These are phyloP conservation scores for Eutrema japonicum DNA, from an alignment of 345 rosid species.

Conservation along the genomic window DNA sequence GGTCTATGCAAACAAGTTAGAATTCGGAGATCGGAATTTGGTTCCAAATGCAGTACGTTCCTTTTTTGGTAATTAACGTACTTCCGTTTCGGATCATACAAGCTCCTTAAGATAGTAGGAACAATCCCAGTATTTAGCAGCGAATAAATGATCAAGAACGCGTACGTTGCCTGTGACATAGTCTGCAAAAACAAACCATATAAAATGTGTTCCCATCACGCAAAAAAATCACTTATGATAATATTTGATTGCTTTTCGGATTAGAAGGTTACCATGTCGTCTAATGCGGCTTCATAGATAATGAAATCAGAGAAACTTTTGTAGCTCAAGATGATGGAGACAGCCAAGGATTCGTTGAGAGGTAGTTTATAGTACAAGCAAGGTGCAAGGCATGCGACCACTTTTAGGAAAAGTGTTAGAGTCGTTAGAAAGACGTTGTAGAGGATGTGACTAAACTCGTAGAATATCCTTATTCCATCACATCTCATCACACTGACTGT, in stretches of 20 bases:
- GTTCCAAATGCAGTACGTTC: constrained; percentile 28
- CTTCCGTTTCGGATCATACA: constrained; percentile 31
- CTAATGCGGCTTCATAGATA: constrained; percentile 19
- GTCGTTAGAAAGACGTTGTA: constrained; percentile 15
- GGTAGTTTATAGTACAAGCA: constrained; percentile 37
- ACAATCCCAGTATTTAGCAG: constrained; percentile 25
- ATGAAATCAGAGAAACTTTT: constrained; percentile 21
- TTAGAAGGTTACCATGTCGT: constrained; percentile 7
- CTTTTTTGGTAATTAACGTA: constrained; percentile 21
- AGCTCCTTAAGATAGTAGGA: constrained; percentile 5
- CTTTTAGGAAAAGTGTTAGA: constrained; percentile 19
- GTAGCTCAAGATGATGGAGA: constrained; percentile 29
- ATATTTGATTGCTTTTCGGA: not conserved
- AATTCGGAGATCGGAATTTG: constrained; percentile 40
- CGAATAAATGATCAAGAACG: constrained; percentile 28
- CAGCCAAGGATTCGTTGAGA: constrained; percentile 27
- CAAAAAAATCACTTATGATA: not conserved
- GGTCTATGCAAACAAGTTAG: constrained; percentile 56
- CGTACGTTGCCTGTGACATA: constrained; percentile 26
- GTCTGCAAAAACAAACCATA: constrained; percentile 18
- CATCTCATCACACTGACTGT: constrained; percentile 24
- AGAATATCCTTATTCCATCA: not conserved
- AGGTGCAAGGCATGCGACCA: constrained; percentile 23
- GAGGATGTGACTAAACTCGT: constrained; percentile 14
- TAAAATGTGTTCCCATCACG: not conserved